Conservation (phyloP, 2,329 filamentous ascomycete species). For the Phyllosticta citriasiana region DNA sequence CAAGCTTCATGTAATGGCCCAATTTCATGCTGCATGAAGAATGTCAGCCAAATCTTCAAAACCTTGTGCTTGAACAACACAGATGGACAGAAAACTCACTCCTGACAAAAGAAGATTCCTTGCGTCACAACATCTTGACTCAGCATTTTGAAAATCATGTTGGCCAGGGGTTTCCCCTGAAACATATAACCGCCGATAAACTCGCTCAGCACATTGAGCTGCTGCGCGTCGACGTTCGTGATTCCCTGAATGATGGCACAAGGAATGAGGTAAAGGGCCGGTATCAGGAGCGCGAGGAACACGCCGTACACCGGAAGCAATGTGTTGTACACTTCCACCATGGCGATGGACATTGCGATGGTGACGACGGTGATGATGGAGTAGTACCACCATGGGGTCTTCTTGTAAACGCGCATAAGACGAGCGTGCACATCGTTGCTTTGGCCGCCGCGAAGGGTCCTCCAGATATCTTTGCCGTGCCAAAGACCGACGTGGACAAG, state of each 20-base stretch:
- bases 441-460: conserved; percentile 2
- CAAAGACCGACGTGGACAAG: conserved; percentile 27
- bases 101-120: conserved; percentile 8
- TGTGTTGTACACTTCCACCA: conserved; percentile 6
- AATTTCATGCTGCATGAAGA: conserved; percentile 17
- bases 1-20: conserved; percentile 45
- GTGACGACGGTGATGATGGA: conserved; percentile 47
- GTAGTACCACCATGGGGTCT: conserved; percentile 29
- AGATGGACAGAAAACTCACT: background rate
- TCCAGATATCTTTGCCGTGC: conserved; percentile 25
- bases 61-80: too few relatives aligned
- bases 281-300: conserved; percentile 3
- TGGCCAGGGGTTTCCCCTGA: conserved; percentile 57
- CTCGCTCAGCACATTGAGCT: conserved; percentile 48
- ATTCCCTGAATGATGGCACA: conserved; percentile 10
- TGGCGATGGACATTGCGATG: conserved; percentile 15
- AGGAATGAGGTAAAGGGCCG: conserved; percentile 5
- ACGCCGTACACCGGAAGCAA: conserved; percentile 7
- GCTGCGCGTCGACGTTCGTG: conserved; percentile 10
- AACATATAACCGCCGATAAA: conserved; percentile 61
- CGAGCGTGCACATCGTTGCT: conserved; percentile 24
- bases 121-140: conserved; percentile 9
- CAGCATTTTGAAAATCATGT: conserved; percentile 42
- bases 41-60: too few relatives aligned
- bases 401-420: conserved; percentile 23